Conservation (phyloP, 371 early-diverging fungal genomes). For the Mucor saturninus region DNA sequence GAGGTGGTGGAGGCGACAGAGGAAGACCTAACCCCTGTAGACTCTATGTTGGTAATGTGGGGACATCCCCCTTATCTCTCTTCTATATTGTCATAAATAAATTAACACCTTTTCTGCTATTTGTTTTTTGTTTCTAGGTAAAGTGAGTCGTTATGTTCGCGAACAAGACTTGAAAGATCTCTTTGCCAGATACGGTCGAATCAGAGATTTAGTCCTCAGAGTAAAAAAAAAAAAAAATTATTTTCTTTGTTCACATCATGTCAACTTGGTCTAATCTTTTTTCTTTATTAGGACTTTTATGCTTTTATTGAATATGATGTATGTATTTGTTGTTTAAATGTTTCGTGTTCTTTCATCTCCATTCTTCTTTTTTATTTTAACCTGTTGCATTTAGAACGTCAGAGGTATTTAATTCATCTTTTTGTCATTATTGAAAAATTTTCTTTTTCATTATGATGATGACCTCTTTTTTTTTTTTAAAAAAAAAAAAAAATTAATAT, state of each 20-base stretch:
- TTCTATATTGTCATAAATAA: no score
- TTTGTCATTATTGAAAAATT: neutral
- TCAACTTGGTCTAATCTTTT: slow-evolving; percentile 11
- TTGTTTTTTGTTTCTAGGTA: slow-evolving; percentile 21
- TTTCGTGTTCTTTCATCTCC: neutral
- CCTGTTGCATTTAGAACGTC: slow-evolving; percentile 22
- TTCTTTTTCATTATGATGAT: neutral
- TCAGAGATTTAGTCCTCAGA: slow-evolving; percentile 35
- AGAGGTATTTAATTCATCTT: slow-evolving; percentile 16
- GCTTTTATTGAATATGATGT: slow-evolving; percentile 67
- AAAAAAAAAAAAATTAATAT: no score
- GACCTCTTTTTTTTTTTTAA: no score
- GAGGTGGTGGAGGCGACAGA: slow-evolving; percentile 28
- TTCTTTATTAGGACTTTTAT: slow-evolving; percentile 26
- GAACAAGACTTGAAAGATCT: slow-evolving; percentile 45
- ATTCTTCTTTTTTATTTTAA: neutral
- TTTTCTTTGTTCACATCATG: slow-evolving; percentile 10
- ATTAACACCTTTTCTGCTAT: no score
- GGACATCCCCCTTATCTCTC: no score
- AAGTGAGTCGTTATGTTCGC: slow-evolving; percentile 44
- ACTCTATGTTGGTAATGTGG: slow-evolving; percentile 46
- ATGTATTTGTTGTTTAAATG: slow-evolving; percentile 12
- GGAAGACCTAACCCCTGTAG: slow-evolving; percentile 36
- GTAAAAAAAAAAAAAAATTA: slow-evolving; percentile 13
- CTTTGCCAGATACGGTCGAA: slow-evolving; percentile 38